Conservation (phyloP, 495 filamentous ascomycete genomes). For the Neurospora africana region DNA sequence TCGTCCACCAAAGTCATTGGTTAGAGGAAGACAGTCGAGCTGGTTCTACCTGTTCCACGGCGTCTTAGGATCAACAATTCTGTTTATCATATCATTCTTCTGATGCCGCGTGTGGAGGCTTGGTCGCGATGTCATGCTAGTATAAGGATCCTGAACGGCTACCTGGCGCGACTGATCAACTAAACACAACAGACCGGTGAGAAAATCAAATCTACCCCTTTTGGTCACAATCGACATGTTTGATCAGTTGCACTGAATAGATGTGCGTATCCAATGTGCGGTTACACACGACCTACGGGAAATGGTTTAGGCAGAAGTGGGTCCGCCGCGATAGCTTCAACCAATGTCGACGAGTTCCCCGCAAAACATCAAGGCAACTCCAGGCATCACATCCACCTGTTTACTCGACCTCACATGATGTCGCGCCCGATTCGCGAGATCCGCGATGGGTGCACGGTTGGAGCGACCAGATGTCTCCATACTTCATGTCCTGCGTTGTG, state of each 20-base stretch:
- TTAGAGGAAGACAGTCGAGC: not conserved
- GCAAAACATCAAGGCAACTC: not conserved
- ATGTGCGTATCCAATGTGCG: not conserved
- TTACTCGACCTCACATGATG: not conserved
- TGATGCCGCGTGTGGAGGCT: too few relatives aligned
- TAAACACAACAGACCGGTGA: not conserved
- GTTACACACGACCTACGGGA: not conserved
- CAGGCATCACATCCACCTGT: not conserved
- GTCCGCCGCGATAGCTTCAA: not conserved
- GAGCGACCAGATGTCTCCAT: not conserved
- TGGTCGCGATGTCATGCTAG: not conserved
- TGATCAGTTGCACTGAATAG: not conserved
- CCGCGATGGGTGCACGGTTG: not conserved
- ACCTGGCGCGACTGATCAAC: not conserved
- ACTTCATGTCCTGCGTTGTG: not conserved
- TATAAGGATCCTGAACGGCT: not conserved
- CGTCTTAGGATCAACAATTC: not conserved
- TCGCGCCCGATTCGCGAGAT: not conserved
- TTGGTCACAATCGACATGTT: not conserved
- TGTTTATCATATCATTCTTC: not conserved
- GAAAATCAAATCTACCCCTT: not conserved
- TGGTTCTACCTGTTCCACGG: not conserved
- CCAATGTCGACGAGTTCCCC: not conserved
- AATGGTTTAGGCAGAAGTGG: not conserved
- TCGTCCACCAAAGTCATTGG: not conserved